These are phyloP conservation scores for Singerocomus inundabilis DNA, from an alignment of 1,284 basidiomycete genomes.

Conservation along the genomic window DNA sequence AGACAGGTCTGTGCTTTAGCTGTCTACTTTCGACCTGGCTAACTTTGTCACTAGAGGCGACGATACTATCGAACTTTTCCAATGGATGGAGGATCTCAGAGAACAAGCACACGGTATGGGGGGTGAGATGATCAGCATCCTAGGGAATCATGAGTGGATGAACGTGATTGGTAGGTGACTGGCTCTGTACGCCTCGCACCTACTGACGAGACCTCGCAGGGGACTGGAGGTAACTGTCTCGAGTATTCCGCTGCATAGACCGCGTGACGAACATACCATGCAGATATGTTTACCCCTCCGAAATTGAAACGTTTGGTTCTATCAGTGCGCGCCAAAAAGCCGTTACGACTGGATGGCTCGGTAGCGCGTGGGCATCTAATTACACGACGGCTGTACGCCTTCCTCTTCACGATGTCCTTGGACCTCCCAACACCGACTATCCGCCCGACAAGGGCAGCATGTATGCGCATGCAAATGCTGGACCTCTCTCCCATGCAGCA, in stretches of 20 bases:
- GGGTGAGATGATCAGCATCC: conserved; percentile 70
- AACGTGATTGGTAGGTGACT: conserved; percentile 69
- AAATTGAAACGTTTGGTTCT: conserved; percentile 80
- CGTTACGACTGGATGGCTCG: conserved; percentile 75
- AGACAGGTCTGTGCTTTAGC: conserved; percentile 57
- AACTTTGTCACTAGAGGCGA: conserved; percentile 58
- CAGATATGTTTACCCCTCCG: conserved; percentile 80
- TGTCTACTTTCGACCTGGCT: conserved; percentile 3
- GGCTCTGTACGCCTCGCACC: neutral
- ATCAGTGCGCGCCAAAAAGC: conserved; percentile 67
- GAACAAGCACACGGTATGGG: conserved; percentile 67
- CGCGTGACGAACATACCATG: conserved; percentile 4
- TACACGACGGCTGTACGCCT: conserved; percentile 83
- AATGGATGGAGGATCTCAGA: conserved; percentile 81
- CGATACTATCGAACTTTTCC: conserved; percentile 81
- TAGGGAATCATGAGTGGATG: conserved; percentile 95
- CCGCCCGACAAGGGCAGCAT: conserved; percentile 40
- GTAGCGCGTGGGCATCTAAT: conserved; percentile 81
- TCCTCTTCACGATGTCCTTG: conserved; percentile 69
- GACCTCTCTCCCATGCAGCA: conserved; percentile 69
- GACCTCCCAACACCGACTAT: conserved; percentile 70
- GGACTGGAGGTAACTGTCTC: conserved; percentile 71
- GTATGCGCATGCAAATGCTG: conserved; percentile 38
- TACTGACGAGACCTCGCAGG: conserved; percentile 40
- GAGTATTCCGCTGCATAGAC: neutral